Conservation (phyloP, 805 yeast species). For the Monosporozyma unispora region DNA sequence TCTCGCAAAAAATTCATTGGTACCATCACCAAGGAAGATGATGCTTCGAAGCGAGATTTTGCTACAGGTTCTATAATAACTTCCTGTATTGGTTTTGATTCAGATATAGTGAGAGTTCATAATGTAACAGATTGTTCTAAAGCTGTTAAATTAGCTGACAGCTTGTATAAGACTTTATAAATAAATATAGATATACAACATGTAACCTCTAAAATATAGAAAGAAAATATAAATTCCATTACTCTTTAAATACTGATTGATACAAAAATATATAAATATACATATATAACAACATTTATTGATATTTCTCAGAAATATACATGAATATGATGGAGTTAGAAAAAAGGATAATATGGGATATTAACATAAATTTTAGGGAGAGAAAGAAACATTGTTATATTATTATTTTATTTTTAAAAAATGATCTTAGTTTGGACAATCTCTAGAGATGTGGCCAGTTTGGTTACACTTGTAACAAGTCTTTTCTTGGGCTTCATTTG, state of each 20-base stretch:
- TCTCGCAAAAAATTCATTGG: slow-evolving; percentile 87
- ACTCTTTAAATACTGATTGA: slow-evolving; percentile 1
- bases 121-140: slow-evolving; percentile 57
- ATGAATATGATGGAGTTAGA: neutral
- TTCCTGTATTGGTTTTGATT: slow-evolving; percentile 61
- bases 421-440: slow-evolving; percentile 41
- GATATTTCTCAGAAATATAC: neutral
- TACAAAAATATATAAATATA: neutral
- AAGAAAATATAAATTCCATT: slow-evolving; percentile 1
- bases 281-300: neutral
- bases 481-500: slow-evolving; percentile 44
- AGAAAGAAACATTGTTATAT: neutral
- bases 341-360: slow-evolving; percentile 1
- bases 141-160: slow-evolving; percentile 59
- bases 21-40: slow-evolving; percentile 47
- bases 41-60: slow-evolving; percentile 45
- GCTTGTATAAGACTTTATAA: slow-evolving; percentile 27
- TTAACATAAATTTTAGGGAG: slow-evolving; percentile 1
- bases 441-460: slow-evolving; percentile 81
- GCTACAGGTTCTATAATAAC: slow-evolving; percentile 73
- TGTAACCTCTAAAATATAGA: neutral
- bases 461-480: slow-evolving; percentile 41
- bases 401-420: neutral
- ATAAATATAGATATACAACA: neutral
- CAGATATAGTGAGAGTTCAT: slow-evolving; percentile 84